These are phyloP conservation scores for Hebeloma cylindrosporum DNA, from an alignment of 768 basidiomycete genomes.

Conservation along the genomic window DNA sequence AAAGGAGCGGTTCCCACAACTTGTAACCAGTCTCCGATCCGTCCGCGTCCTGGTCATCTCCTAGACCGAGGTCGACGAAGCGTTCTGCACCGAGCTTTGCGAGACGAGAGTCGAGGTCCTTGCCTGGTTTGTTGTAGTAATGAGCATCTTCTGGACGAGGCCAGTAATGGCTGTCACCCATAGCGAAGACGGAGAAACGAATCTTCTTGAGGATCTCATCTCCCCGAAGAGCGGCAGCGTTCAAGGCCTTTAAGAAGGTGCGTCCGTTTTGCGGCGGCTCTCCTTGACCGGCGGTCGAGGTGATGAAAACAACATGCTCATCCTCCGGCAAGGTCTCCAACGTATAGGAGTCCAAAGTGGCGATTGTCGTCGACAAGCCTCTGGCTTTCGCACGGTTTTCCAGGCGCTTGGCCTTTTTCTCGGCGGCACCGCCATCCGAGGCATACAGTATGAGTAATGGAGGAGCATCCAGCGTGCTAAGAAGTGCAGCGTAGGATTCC, in stretches of 20 bases:
- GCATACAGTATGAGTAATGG: slow-evolving; percentile 90
- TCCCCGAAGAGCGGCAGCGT: slow-evolving; percentile 58
- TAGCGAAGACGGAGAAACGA: slow-evolving; percentile 83
- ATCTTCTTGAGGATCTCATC: slow-evolving; percentile 63
- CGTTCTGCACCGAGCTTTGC: slow-evolving; percentile 79
- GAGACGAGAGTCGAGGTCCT: slow-evolving; percentile 83
- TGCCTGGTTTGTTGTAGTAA: slow-evolving; percentile 96
- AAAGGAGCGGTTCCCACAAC: slow-evolving; percentile 88
- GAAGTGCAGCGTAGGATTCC: slow-evolving; percentile 79
- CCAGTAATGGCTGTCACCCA: slow-evolving; percentile 99
- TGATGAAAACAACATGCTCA: slow-evolving; percentile 80
- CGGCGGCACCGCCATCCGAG: slow-evolving; percentile 93
- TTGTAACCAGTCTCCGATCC: slow-evolving; percentile 96
- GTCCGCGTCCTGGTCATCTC: slow-evolving; percentile 97
- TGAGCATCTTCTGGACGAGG: slow-evolving; percentile 94
- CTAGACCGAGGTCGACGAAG: slow-evolving; percentile 75
- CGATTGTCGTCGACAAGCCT: slow-evolving; percentile 73
- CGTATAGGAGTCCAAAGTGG: slow-evolving; percentile 79
- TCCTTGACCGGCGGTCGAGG: slow-evolving; percentile 94
- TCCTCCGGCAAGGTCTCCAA: slow-evolving; percentile 75
- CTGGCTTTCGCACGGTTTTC: slow-evolving; percentile 80
- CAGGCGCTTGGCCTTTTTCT: slow-evolving; percentile 92
- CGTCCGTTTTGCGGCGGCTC: slow-evolving; percentile 97
- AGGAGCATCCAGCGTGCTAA: slow-evolving; percentile 84
- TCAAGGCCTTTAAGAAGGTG: slow-evolving; percentile 82